These are phyloP conservation scores for Mytilinidion resinicola DNA, from an alignment of 495 filamentous ascomycete species.

Conservation along the genomic window DNA sequence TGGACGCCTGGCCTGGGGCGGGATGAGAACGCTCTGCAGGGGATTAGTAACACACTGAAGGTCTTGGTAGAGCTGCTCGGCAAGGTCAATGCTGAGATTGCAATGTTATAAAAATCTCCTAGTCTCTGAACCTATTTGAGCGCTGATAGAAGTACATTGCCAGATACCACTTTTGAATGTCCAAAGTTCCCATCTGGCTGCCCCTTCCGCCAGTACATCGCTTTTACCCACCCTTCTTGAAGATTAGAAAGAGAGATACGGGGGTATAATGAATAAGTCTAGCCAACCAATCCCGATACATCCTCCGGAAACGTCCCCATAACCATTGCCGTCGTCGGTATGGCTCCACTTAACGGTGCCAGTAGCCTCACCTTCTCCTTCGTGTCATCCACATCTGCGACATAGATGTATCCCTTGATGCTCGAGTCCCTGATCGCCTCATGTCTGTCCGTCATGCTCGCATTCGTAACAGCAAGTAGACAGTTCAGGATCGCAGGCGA, in stretches of 20 bases:
- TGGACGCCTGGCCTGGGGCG: conserved; percentile 82
- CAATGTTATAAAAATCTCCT: not conserved
- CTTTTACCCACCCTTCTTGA: not conserved
- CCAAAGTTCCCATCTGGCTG: not conserved
- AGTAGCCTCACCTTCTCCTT: conserved; percentile 75
- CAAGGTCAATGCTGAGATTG: conserved; percentile 18
- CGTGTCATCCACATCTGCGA: conserved; percentile 81
- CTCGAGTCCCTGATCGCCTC: conserved; percentile 74
- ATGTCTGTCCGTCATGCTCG: conserved; percentile 55
- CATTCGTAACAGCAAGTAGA: conserved; percentile 75
- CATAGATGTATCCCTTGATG: conserved; percentile 87
- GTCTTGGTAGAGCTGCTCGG: conserved; percentile 59
- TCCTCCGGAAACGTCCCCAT: conserved; percentile 40
- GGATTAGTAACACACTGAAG: conserved; percentile 65
- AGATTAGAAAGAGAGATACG: not conserved
- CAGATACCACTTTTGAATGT: conserved; percentile 9
- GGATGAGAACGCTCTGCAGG: conserved; percentile 76
- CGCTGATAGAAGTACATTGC: conserved; percentile 4
- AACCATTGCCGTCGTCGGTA: conserved; percentile 72
- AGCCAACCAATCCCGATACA: conserved; percentile 34
- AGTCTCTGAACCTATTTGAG: not conserved
- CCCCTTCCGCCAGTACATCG: not conserved
- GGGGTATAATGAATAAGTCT: not conserved
- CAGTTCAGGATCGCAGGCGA: conserved; percentile 57
- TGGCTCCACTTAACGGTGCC: conserved; percentile 69